A percentile compares a stretch with the other conserved stretches of the same genome.
Evolutionary conservation across 2,329 filamentous ascomycete genomes (phyloP).

Genomic region (Pochonia chlamydosporia): DNA sequence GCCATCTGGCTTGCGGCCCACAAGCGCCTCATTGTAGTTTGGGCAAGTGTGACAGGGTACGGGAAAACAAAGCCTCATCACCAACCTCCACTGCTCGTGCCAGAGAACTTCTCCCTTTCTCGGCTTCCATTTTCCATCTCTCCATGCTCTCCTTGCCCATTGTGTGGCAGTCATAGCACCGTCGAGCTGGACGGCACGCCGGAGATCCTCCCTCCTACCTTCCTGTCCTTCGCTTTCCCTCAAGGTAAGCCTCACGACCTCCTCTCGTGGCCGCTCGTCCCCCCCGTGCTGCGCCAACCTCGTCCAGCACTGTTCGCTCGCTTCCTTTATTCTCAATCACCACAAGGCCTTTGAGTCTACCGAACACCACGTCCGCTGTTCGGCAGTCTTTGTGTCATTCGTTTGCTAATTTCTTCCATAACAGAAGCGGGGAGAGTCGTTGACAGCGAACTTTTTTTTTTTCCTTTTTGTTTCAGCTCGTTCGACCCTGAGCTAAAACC

Average conservation of each 20-base stretch:
- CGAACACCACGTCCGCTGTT: neutral
- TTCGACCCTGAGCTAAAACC: neutral
- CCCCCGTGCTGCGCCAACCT: constrained; percentile 8
- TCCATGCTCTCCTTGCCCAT: constrained; percentile 31
- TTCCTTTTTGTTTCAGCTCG: constrained; percentile 6
- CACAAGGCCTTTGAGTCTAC: constrained; percentile 1
- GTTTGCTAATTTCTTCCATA: constrained; percentile 5
- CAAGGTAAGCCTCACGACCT: constrained; percentile 23
- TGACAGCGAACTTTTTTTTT: constrained; percentile 9
- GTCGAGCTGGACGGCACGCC: constrained; percentile 29
- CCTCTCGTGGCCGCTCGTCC: constrained; percentile 8
- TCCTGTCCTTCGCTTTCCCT: constrained; percentile 19
- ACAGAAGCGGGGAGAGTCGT: constrained; percentile 10
- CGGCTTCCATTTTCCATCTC: constrained; percentile 16
- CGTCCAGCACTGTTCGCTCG: constrained; percentile 6
- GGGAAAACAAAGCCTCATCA: constrained; percentile 38
- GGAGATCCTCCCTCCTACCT: constrained; percentile 18
- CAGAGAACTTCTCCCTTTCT: constrained; percentile 17
- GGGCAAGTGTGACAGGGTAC: constrained; percentile 28
- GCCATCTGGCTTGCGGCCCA: constrained; percentile 12
- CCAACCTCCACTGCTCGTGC: constrained; percentile 23
- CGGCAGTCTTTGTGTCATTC: neutral
- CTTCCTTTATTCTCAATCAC: constrained; percentile 8
- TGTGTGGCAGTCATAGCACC: constrained; percentile 32
- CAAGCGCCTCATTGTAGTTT: constrained; percentile 21